Evolutionary conservation across 768 basidiomycete species (phyloP), one percentile per base, ranked within the genome.

Genomic region (Artomyces pyxidatus): DNA sequence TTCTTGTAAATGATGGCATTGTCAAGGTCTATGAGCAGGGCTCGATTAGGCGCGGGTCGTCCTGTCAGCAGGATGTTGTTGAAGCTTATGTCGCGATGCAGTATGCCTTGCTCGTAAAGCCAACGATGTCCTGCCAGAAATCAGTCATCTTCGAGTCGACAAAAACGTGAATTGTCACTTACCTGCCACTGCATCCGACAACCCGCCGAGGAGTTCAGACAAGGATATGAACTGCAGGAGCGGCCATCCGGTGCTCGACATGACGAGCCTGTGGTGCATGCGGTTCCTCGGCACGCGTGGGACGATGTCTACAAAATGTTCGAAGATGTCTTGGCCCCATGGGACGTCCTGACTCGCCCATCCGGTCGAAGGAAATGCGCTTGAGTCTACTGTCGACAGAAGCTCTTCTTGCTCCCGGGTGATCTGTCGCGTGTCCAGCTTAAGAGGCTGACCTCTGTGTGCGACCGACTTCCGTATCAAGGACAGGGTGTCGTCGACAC

Each of bases 1-100:
- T 6, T 21, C 29, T 44, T 25, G 16, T 17, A 29, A 12, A 27
- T 21, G 23, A 44, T 44, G 12, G 42, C 42, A 3, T 44, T 12
- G 27, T 44, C 42, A 23, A 44, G 27, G 16, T 44, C 42, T 27
- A 44, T 44, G 14, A 44, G 27, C 21, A 44, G 14, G 14, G 21
- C 42, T 21, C 25, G 27, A 26, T 44, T 44, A 6, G 42, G 42
- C 4, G 23, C 16, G 9, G 14, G 23, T 3, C 14, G 12, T 4
- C 25, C 42, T 4, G 42, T 26, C 3, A 44, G 22, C 12, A 44
- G 8, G 5, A 44, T 44, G 16, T 44, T 44, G 11, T 27, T 27
- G 16, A n/a, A 16, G 42, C 42, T 44, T 10, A 44, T 44, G 19
- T 44, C 42, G 10, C 42, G 42, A 29, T 44, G 42, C 26, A 44